Base-by-base conservation (phyloP, 2,329 filamentous ascomycete genomes). In the Lachnellula willkommii region DNA sequence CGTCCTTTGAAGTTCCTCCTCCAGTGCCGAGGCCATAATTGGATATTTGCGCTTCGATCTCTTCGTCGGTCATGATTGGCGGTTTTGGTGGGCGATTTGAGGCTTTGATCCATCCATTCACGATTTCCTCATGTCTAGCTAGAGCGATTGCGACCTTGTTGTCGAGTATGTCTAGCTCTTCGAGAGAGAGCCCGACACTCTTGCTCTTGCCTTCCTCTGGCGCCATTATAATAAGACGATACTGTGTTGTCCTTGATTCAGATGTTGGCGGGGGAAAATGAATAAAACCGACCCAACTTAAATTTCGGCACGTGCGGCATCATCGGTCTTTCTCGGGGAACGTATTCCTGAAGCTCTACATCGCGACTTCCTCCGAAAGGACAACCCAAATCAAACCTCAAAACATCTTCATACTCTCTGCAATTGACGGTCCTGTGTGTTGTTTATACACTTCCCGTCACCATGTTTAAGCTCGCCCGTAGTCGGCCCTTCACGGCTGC, bases 391-490 rank as follows among this genome's bases (percentile, higher is more conserved):
- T 57, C 47, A 59, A 32, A 54, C 46, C 54, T 60, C 52, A 39
- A 65, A 60, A 59, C 36, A 54, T n/a, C 15, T 45, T 17, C 45
- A 32, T 58, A 54, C 48, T 53, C 57, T 47, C 54, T 56, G 51
- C 61, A 63, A 63, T 63, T 65, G 64, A 66, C 65, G 59, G 60
- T 55, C 49, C 59, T 59, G 59, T 60, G 55, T 62, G 53, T 56
- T 55, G 47, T 53, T 48, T 52, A 54, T 53, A 55, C 57, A 64
- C 57, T 57, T 61, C 55, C 60, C 59, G 68, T 71, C 75, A 82
- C 69, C 69, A 96, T 96, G 91, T 95, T 91, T 80, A 94, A 87
- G 77, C 78, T 95, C 73, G 87, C 87, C 73, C 87, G 90, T 78
- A 88, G 83, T 77, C 83, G 88, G 75, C 87, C 88, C 73, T 78